Percentiles rank a stretch among this genome's conserved stretches.
Evolutionary conservation across 306 rosid species (phyloP).

Genomic region (Cucumis hystrix): DNA sequence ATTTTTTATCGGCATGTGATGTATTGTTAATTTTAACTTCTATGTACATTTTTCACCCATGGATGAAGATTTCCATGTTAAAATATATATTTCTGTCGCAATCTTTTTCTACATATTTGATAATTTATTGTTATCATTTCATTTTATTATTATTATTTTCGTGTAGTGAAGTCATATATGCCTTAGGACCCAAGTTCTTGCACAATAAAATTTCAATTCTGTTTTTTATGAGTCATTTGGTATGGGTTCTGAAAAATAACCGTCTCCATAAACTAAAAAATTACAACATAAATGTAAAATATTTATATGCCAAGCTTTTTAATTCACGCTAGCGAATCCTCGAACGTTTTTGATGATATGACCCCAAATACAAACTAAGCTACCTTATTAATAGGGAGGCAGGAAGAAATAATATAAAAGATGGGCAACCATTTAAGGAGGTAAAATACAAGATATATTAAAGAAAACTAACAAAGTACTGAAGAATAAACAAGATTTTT

Average conservation of each 20-base stretch:
- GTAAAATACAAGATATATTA: no score
- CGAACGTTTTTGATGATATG: no score
- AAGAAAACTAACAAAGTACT: no score
- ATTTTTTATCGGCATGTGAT: background rate
- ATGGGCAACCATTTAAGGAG: no score
- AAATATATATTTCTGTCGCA: background rate
- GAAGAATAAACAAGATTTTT: no score
- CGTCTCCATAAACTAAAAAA: background rate
- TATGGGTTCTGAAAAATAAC: background rate
- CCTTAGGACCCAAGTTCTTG: background rate
- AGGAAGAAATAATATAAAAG: no score
- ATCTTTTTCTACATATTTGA: background rate
- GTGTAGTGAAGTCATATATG: background rate
- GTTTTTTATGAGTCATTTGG: background rate
- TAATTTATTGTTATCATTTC: background rate
- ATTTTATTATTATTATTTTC: background rate
- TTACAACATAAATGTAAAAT: background rate
- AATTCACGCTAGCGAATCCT: no score
- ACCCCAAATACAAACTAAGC: no score
- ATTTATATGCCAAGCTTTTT: no score
- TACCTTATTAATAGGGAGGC: no score
- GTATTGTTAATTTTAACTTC: background rate
- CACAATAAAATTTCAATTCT: background rate
- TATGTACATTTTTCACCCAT: background rate
- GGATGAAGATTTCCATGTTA: background rate